Conservation (phyloP, 1,284 basidiomycete species). For the Ustilago loliicola region DNA sequence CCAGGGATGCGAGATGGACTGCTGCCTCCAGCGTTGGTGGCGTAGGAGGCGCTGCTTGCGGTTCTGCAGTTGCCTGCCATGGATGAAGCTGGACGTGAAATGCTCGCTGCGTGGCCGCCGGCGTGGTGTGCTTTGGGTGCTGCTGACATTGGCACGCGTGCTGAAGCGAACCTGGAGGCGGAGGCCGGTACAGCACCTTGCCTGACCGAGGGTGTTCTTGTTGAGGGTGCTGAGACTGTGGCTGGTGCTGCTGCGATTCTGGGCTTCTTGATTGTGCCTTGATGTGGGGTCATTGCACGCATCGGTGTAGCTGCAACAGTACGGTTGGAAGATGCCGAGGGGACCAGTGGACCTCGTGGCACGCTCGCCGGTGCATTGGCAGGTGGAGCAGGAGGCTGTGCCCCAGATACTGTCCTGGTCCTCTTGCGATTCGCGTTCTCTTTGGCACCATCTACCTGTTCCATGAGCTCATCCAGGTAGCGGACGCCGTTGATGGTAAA, state of each 20-base stretch:
- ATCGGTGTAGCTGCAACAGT: constrained; percentile 38
- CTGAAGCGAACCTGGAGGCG: constrained; percentile 32
- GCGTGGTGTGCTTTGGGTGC: constrained; percentile 28
- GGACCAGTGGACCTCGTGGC: constrained; percentile 33
- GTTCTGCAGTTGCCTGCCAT: constrained; percentile 36
- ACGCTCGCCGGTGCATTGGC: constrained; percentile 39
- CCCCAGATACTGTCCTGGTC: constrained; percentile 30
- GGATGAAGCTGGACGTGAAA: constrained; percentile 32
- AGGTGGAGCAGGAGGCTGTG: constrained; percentile 27
- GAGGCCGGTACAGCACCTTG: constrained; percentile 26
- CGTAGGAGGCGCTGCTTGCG: constrained; percentile 38
- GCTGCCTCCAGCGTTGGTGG: constrained; percentile 14
- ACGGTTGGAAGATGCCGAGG: constrained; percentile 33
- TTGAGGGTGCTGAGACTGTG: constrained; percentile 22
- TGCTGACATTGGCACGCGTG: constrained; percentile 36
- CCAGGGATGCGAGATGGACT: constrained; percentile 52
- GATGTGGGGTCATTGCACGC: constrained; percentile 37
- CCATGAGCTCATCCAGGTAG: constrained; percentile 80
- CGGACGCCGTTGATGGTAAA: constrained; percentile 90
- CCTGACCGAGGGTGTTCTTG: constrained; percentile 25
- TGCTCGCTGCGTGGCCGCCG: constrained; percentile 19
- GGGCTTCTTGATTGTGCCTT: constrained; percentile 46
- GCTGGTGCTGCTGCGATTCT: constrained; percentile 39
- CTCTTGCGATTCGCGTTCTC: constrained; percentile 52
- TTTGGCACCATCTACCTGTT: constrained; percentile 57